Conservation (phyloP, 257 asterid species). For the Thymus mandschuricus region DNA sequence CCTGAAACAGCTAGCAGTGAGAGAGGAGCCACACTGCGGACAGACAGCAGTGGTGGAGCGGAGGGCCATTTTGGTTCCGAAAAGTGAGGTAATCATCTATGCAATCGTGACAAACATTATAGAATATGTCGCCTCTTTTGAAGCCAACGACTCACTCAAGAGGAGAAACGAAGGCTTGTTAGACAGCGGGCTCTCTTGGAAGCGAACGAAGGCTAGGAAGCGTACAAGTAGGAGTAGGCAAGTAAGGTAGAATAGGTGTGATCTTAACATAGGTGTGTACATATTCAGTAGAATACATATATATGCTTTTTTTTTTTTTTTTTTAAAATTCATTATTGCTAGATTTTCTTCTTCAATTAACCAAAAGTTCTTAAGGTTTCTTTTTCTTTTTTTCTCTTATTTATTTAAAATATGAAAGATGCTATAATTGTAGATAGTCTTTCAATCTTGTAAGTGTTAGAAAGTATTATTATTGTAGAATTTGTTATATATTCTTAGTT, state of each 20-base stretch:
- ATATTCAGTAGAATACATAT: slow-evolving; percentile 19
- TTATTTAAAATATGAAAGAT: too few species aligned
- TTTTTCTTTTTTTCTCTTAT: too few species aligned
- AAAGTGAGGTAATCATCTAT: slow-evolving; percentile 58
- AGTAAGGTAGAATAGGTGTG: slow-evolving; percentile 35
- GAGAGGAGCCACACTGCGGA: slow-evolving; percentile 68
- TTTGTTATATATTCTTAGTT: too few species aligned
- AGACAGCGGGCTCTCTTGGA: slow-evolving; percentile 51
- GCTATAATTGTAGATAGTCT: too few species aligned
- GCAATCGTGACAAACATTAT: slow-evolving; percentile 71
- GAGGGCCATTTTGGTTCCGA: slow-evolving; percentile 52
- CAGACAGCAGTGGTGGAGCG: slow-evolving; percentile 71
- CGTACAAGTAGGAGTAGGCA: slow-evolving; percentile 39
- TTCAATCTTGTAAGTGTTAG: too few species aligned
- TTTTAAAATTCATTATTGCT: not conserved
- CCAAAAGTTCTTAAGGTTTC: not conserved
- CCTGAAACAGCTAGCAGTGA: slow-evolving; percentile 59
- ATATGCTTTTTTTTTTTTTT: too few species aligned
- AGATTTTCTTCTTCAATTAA: slow-evolving; percentile 15
- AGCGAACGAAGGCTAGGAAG: slow-evolving; percentile 55
- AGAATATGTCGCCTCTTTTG: slow-evolving; percentile 40
- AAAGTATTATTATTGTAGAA: too few species aligned
- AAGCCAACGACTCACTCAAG: slow-evolving; percentile 48
- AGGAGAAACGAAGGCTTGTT: slow-evolving; percentile 42
- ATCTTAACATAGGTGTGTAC: slow-evolving; percentile 31